These are phyloP conservation scores for Coemansia sp. DNA, from an alignment of 192 early-diverging fungal genomes.

Conservation along the genomic window DNA sequence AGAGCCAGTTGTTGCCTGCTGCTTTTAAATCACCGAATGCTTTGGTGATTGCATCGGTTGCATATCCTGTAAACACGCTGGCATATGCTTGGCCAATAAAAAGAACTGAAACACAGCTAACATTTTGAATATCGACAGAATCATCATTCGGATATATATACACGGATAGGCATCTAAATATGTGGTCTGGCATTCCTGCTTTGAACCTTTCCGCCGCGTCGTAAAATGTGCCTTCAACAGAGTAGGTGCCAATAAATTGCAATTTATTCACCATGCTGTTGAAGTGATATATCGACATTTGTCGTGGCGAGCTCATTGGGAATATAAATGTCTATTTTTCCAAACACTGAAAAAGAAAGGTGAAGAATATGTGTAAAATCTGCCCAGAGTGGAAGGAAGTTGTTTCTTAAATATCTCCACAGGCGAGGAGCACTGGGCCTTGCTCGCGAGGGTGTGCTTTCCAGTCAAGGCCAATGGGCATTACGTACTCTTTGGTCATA, in stretches of 20 bases:
- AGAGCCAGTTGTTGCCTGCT: background rate
- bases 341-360: background rate
- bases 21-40: background rate
- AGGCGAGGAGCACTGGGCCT: background rate
- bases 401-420: background rate
- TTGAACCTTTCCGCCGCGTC: background rate
- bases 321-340: background rate
- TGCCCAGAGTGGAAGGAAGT: background rate
- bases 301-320: background rate
- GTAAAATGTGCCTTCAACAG: background rate
- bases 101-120: background rate
- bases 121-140: background rate
- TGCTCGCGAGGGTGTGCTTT: background rate
- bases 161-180: background rate
- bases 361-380: background rate
- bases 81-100: background rate
- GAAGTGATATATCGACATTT: constrained; percentile 2
- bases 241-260: background rate
- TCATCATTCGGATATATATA: background rate
- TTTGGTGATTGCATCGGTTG: background rate
- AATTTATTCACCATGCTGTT: background rate
- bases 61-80: background rate
- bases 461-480: background rate
- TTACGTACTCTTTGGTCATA: background rate
- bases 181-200: background rate